phyloP scores from a whole-genome alignment of 2,329 filamentous ascomycete genomes.

The Trichoderma afroharzianum region DNA sequence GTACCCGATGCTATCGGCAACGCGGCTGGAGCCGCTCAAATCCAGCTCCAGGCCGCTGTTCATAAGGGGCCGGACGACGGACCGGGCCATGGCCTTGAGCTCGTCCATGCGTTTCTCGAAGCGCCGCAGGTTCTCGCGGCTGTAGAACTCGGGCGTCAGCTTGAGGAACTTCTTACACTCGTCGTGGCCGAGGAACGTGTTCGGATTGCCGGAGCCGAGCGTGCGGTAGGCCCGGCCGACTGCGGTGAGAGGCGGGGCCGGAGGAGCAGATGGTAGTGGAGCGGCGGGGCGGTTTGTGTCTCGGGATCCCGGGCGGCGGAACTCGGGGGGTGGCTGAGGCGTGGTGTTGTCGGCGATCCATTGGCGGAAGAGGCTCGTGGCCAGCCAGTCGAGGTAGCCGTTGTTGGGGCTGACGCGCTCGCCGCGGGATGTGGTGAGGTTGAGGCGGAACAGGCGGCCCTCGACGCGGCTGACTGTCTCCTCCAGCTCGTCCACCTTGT shows the following conservation, averaged over 20 bases:
- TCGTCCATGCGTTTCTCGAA: conserved; percentile 89
- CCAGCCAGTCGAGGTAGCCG: conserved; percentile 85
- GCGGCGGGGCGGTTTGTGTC: conserved; percentile 27
- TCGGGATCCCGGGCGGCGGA: conserved; percentile 27
- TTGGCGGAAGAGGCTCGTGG: conserved; percentile 80
- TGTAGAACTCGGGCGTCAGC: conserved; percentile 76
- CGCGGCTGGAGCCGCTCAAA: conserved; percentile 42
- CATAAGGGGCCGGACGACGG: conserved; percentile 82
- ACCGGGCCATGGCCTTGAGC: conserved; percentile 77
- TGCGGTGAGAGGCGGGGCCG: conserved; percentile 50
- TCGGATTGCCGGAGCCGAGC: conserved; percentile 58
- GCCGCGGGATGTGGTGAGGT: conserved; percentile 71
- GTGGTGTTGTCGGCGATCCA: conserved; percentile 91
- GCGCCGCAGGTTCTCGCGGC: conserved; percentile 75
- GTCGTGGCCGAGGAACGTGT: conserved; percentile 73
- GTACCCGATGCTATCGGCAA: conserved; percentile 44
- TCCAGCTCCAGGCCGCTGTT: conserved; percentile 81
- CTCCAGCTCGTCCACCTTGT: conserved; percentile 89
- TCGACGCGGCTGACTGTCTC: conserved; percentile 79
- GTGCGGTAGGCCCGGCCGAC: conserved; percentile 73
- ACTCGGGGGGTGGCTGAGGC: conserved; percentile 50
- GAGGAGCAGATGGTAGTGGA: conserved; percentile 35
- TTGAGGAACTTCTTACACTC: conserved; percentile 91
- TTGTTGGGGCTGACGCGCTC: conserved; percentile 78
- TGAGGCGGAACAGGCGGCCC: conserved; percentile 75